Base-by-base conservation (phyloP, 2,329 filamentous ascomycete species). In the Boeremia lycopersici region DNA sequence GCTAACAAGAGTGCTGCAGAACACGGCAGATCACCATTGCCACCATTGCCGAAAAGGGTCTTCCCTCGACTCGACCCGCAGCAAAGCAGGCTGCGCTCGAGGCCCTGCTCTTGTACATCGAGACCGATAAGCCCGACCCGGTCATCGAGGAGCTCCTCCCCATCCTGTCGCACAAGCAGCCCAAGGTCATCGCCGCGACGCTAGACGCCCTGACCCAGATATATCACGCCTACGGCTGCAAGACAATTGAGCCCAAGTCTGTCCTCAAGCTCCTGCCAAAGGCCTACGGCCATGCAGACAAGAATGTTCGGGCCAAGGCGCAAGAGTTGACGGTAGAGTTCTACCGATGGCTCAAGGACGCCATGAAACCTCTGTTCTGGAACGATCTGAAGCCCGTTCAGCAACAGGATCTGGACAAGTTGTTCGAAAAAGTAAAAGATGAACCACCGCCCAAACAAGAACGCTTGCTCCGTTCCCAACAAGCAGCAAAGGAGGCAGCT, bases 311-410 rank as follows among this genome's bases (percentile, higher is more conserved):
- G 76, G 92, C 93, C 3, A 95, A 97, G 74, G 92, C 93, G 26
- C 95, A 95, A 41, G 92, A 89, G 65, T 81, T 99, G 53, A 89
- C 93, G 0, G 91, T 97, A 42, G 96, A 99, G 72, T 85, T 99
- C 53, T 99, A 99, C 76, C 84, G 95, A 76, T 99, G 96, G 95
- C 82, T 99, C 30, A 89, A 93, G 63, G 95, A 99, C 61, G 93
- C 93, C 10, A 97, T 99, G 87, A 99, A 99, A 74, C 91, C 93
- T 33, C 89, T 98, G 76, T 98, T 99, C 74, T 99, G 95, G 93
- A 86, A 84, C 39, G 95, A 99, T 55, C 77, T 99, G 57, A 99
- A 99, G 74, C 89, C 93, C 0, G 93, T 96, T 0, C 95, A 99
- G 72, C 95, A 99, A 74, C 86, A 88, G 58, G 96, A 99, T 70